phyloP scores from a whole-genome alignment of 2,329 filamentous ascomycete genomes.

The Aureobasidium sp. region DNA sequence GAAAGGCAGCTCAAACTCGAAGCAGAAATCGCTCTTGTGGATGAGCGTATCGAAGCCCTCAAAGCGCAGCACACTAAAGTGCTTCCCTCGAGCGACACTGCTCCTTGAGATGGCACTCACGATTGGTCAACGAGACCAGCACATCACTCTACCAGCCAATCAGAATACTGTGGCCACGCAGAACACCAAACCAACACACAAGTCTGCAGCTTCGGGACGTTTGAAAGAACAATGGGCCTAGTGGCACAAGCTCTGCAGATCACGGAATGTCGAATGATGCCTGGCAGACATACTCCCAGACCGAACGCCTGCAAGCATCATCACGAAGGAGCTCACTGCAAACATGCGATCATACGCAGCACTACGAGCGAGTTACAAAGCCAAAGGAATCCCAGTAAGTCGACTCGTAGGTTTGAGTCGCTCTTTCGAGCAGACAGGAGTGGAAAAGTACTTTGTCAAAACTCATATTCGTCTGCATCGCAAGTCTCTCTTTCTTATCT shows the following conservation, averaged over 20 bases:
- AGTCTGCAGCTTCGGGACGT: background rate
- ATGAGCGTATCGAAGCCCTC: slow-evolving; percentile 62
- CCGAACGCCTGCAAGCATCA: no score
- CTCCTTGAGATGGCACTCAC: background rate
- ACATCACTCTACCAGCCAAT: background rate
- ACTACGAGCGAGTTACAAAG: no score
- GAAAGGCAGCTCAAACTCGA: slow-evolving; percentile 67
- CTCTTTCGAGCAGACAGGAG: background rate
- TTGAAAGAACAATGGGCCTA: no score
- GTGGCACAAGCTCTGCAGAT: no score
- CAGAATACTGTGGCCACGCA: background rate
- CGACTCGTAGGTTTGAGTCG: background rate
- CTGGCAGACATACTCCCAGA: no score
- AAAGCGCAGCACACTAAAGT: background rate
- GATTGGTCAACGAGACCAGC: background rate
- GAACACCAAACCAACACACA: background rate
- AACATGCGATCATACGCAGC: no score
- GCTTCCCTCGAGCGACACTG: background rate
- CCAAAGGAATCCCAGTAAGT: no score
- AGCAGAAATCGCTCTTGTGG: slow-evolving; percentile 69
- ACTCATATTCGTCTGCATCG: background rate
- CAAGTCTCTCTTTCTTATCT: background rate
- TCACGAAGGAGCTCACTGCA: no score
- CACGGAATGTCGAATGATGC: no score
- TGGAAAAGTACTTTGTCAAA: background rate